Percentiles rank a stretch among this genome's conserved stretches.
phyloP scores from a whole-genome alignment of 805 yeast genomes.

The Candida oleophila region DNA sequence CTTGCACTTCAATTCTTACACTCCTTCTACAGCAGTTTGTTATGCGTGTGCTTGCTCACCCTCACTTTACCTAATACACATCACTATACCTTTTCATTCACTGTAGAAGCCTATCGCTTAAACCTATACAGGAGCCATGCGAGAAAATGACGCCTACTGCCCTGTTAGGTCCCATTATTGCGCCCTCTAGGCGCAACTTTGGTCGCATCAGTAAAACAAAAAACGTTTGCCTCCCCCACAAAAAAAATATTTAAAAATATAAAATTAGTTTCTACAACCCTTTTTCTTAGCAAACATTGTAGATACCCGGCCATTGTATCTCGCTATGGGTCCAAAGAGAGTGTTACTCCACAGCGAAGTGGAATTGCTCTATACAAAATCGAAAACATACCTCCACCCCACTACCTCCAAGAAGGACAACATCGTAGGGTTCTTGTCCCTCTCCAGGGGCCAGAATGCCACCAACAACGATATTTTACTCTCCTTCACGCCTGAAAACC shows the following conservation, averaged over 20 bases:
- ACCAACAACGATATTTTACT: slow-evolving; percentile 57
- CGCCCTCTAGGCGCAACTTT: background rate
- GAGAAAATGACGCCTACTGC: background rate
- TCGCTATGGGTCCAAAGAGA: slow-evolving; percentile 1
- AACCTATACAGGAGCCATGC: too few species aligned
- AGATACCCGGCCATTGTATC: background rate
- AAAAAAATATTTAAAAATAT: too few species aligned
- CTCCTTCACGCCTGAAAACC: slow-evolving; percentile 66
- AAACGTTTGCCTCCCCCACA: background rate
- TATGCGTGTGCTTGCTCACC: too few species aligned
- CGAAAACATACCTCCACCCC: slow-evolving; percentile 84
- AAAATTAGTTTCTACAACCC: background rate
- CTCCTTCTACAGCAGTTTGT: too few species aligned
- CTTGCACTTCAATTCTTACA: too few species aligned
- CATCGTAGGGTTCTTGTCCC: slow-evolving; percentile 70
- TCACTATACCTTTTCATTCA: too few species aligned
- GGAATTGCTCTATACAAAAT: slow-evolving; percentile 52
- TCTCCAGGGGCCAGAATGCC: slow-evolving; percentile 53
- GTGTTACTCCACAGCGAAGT: slow-evolving; percentile 28
- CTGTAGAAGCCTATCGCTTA: too few species aligned
- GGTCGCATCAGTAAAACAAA: background rate
- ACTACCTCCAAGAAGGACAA: slow-evolving; percentile 72
- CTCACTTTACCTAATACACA: too few species aligned
- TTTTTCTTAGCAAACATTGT: too few species aligned
- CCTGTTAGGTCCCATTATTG: background rate